Evolutionary conservation across 305 asterid species (phyloP).

Genomic region (Fraxinus platypoda): DNA sequence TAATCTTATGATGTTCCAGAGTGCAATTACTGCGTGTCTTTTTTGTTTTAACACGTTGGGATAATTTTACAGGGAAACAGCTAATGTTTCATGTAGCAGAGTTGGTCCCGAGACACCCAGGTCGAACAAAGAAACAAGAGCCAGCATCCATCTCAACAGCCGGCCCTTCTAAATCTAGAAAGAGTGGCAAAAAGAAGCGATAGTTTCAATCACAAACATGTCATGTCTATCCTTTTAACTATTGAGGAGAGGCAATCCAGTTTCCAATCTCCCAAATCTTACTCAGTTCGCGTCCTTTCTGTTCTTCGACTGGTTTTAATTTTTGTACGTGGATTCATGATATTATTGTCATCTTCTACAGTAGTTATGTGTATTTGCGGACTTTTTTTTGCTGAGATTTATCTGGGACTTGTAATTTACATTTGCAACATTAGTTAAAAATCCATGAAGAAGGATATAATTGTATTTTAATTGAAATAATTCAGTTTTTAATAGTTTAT

Average conservation of each 20-base stretch:
- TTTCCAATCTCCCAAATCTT: not conserved
- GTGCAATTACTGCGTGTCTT: not conserved
- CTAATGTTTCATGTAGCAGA: constrained; percentile 78
- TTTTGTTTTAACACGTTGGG: not conserved
- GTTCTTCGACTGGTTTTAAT: not conserved
- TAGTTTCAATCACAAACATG: constrained; percentile 24
- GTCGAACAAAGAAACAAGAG: constrained; percentile 77
- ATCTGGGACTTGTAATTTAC: not conserved
- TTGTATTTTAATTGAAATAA: not conserved
- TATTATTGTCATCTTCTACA: too few relatives aligned
- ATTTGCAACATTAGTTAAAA: not conserved
- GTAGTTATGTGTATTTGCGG: too few relatives aligned
- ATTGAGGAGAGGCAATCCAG: not conserved
- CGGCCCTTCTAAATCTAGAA: constrained; percentile 64
- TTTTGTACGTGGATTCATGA: too few relatives aligned
- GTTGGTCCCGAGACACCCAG: constrained; percentile 80
- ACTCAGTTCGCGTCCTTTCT: not conserved
- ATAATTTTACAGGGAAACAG: constrained; percentile 57
- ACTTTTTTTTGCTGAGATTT: not conserved
- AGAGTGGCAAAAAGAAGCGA: constrained; percentile 81
- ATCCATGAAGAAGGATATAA: not conserved
- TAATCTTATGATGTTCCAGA: not conserved
- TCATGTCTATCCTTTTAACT: not conserved
- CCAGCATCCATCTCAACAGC: constrained; percentile 52
- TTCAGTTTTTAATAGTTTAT: not conserved